Conservation (phyloP, 2,329 filamentous ascomycete species). For the Aspergillus bombycis region DNA sequence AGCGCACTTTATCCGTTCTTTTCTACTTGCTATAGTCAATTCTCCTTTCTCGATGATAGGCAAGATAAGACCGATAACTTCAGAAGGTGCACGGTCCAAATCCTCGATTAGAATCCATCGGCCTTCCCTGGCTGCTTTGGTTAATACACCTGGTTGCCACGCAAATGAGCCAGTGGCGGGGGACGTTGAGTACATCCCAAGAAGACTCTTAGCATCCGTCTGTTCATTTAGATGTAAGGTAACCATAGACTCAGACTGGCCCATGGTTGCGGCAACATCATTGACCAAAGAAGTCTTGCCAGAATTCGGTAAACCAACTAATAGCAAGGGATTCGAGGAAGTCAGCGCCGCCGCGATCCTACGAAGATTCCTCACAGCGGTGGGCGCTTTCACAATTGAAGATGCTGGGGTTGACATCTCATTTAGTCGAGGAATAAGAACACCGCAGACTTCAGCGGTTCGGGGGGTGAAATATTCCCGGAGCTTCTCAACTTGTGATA, state of each 20-base stretch:
- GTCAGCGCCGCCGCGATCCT: constrained; percentile 70
- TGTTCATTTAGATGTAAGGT: constrained; percentile 97
- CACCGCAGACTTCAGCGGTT: constrained; percentile 66
- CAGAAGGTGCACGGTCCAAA: constrained; percentile 88
- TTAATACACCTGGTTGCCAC: constrained; percentile 91
- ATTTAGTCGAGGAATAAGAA: constrained; percentile 65
- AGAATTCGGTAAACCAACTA: constrained; percentile 80
- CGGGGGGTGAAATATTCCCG: constrained; percentile 56
- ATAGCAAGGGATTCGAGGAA: constrained; percentile 70
- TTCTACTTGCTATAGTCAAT: constrained; percentile 83
- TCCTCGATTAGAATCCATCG: constrained; percentile 98
- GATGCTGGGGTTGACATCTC: constrained; percentile 53
- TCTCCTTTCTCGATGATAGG: constrained; percentile 93
- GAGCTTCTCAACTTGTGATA: constrained; percentile 32
- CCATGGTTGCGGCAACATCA: constrained; percentile 78
- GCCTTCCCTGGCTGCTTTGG: constrained; percentile 89
- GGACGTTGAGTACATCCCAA: constrained; percentile 91
- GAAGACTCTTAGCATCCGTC: constrained; percentile 93
- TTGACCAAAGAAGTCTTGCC: constrained; percentile 89
- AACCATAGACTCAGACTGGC: constrained; percentile 80
- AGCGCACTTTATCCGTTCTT: constrained; percentile 80
- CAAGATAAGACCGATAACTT: constrained; percentile 89
- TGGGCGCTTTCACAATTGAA: constrained; percentile 69
- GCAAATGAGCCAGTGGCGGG: constrained; percentile 84
- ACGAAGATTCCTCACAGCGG: constrained; percentile 72